These are phyloP conservation scores for Penicillium sp. DNA, from an alignment of 2,329 filamentous ascomycete species.

Conservation along the genomic window DNA sequence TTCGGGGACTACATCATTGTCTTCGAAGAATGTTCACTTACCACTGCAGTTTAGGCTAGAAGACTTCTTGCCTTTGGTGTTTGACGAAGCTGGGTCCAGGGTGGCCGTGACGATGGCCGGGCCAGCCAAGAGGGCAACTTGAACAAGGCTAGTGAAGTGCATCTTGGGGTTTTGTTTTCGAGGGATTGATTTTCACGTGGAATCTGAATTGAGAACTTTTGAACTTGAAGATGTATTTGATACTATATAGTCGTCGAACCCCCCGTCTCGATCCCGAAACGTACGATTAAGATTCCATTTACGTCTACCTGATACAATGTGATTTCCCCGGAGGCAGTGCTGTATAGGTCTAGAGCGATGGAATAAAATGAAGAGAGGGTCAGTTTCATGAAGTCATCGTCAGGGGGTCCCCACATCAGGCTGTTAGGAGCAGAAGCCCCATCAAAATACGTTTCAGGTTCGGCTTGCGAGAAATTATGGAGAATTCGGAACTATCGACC, in stretches of 20 bases:
- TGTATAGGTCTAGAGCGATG: neutral
- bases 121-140: conserved; percentile 17
- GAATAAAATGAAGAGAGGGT: neutral
- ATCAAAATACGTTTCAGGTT: conserved; percentile 9
- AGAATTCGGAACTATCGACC: neutral
- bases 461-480: neutral
- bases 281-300: neutral
- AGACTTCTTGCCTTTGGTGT: conserved; percentile 42
- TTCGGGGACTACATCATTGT: neutral
- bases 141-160: conserved; percentile 13
- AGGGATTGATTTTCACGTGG: neutral
- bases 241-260: neutral
- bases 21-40: conserved; percentile 7
- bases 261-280: neutral
- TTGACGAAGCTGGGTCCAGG: conserved; percentile 39
- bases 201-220: neutral
- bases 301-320: conserved; percentile 8
- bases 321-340: neutral
- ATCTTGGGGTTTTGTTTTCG: conserved; percentile 6
- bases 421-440: neutral
- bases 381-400: conserved; percentile 3
- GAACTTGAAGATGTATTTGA: neutral
- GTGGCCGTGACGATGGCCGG: conserved; percentile 30
- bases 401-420: conserved; percentile 4
- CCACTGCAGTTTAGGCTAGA: conserved; percentile 33